Base-by-base conservation (phyloP, 768 basidiomycete species). In the Lyophyllum decastes region DNA sequence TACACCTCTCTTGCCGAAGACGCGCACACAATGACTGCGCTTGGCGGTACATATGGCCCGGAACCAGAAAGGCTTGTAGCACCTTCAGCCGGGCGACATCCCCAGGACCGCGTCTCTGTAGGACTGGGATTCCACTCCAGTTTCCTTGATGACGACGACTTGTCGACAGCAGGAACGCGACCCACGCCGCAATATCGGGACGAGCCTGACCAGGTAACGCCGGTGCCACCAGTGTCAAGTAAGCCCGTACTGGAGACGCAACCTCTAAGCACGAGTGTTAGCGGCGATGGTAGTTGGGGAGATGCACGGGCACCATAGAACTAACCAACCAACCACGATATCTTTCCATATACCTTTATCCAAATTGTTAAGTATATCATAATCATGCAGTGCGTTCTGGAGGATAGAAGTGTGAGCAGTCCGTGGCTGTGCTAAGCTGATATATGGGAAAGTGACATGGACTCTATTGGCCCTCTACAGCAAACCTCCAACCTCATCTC, bases 91-190 rank as follows among this genome's bases (percentile, higher is more conserved):
- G 75, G 72, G n/a, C 80, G 80, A 22, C 71, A 76, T 67, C 73
- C 70, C 4, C 66, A 60, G 52, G 68, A 70, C 21, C 69, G 71
- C 24, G 63, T 73, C 47, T 75, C 68, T 45, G 75, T 74, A 9
- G 76, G 75, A 2, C 65, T 84, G 4, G 83, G 79, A 4, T 88
- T 89, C 73, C 91, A 94, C 70, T 85, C 90, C 21, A 89, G 86
- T 43, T 93, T 94, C 76, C 72, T 93, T 64, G 90, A 91, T 30
- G 93, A 95, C 66, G 92, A 92, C 54, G 87, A 88, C 5, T 67
- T 73, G 3, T 71, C 73, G 3, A 72, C 74, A 7, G 70, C 73
- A 24, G 71, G 70, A 21, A 70, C 68, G 12, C 60, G 68, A 17
- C 61, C 62, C 40, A 65, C 74, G 19, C 64, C 73, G 22, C 66